phyloP scores from a whole-genome alignment of 23 red algal species.

The Agarophyton chilense region DNA sequence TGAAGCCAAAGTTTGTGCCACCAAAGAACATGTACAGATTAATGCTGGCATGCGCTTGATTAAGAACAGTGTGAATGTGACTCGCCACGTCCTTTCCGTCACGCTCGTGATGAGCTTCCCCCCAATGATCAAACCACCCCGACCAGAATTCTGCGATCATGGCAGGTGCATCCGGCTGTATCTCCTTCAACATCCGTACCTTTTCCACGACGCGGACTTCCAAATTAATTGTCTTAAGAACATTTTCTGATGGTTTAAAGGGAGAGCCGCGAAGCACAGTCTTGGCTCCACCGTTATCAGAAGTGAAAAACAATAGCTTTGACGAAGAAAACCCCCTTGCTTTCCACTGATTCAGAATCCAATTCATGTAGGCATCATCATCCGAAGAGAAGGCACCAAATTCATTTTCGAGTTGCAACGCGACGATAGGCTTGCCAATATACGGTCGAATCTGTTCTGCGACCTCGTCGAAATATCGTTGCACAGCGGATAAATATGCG shows the following conservation, averaged over 20 bases:
- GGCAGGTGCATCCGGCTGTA: constrained; percentile 60
- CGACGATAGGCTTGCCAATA: constrained; percentile 78
- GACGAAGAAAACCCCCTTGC: background rate
- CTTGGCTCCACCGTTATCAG: constrained; percentile 63
- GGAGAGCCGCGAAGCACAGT: constrained; percentile 60
- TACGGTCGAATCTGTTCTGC: constrained; percentile 42
- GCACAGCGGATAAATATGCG: constrained; percentile 63
- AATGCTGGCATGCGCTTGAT: constrained; percentile 50
- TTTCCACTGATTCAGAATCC: constrained; percentile 56
- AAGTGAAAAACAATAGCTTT: constrained; percentile 42
- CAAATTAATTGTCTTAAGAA: constrained; percentile 81
- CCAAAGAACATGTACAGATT: constrained; percentile 95
- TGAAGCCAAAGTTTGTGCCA: constrained; percentile 76
- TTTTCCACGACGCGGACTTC: constrained; percentile 30
- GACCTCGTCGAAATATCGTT: constrained; percentile 54
- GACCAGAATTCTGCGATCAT: constrained; percentile 81
- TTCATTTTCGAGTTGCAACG: constrained; percentile 89
- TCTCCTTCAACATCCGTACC: constrained; percentile 16
- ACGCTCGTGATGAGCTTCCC: constrained; percentile 25
- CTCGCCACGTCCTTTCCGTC: constrained; percentile 57
- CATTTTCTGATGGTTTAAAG: background rate
- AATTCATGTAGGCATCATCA: constrained; percentile 71
- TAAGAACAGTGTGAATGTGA: constrained; percentile 43
- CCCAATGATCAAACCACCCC: constrained; percentile 90
- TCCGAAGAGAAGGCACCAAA: constrained; percentile 76